Evolutionary conservation across 2,329 filamentous ascomycete genomes (phyloP).

Genomic region (Madurella fahalii): DNA sequence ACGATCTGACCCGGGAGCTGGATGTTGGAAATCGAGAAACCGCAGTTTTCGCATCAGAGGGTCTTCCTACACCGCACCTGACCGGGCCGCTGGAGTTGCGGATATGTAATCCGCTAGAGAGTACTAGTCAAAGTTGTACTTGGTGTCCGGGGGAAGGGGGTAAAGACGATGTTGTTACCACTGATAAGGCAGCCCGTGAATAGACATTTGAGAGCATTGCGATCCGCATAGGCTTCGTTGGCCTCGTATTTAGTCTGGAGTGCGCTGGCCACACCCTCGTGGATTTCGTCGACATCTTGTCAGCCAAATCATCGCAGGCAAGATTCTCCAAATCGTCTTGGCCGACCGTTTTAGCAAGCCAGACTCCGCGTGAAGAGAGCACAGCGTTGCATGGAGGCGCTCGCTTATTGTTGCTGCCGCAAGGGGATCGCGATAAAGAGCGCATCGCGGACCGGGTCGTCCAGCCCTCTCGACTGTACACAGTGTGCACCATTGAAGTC

Average conservation of each 20-base stretch:
- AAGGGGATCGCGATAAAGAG: too few species aligned
- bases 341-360: too few species aligned
- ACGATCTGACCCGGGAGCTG: conserved; percentile 5
- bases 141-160: conserved; percentile 5
- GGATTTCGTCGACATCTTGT: background rate
- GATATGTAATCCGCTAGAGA: conserved; percentile 3
- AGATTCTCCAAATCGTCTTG: too few species aligned
- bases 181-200: background rate
- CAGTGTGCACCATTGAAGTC: too few species aligned
- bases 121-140: conserved; percentile 9
- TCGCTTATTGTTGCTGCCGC: too few species aligned
- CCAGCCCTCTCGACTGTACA: too few species aligned
- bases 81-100: background rate
- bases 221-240: background rate
- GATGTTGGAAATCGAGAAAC: conserved; percentile 5
- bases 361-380: too few species aligned
- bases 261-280: background rate
- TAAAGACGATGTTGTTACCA: background rate
- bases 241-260: too few species aligned
- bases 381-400: too few species aligned
- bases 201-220: background rate
- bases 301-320: too few species aligned
- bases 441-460: too few species aligned
- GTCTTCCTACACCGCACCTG: background rate
- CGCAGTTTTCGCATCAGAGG: conserved; percentile 4